A percentile compares a stretch with the other conserved stretches of the same genome.
phyloP scores from a whole-genome alignment of 2,329 filamentous ascomycete species.

The Grosmannia huntii region DNA sequence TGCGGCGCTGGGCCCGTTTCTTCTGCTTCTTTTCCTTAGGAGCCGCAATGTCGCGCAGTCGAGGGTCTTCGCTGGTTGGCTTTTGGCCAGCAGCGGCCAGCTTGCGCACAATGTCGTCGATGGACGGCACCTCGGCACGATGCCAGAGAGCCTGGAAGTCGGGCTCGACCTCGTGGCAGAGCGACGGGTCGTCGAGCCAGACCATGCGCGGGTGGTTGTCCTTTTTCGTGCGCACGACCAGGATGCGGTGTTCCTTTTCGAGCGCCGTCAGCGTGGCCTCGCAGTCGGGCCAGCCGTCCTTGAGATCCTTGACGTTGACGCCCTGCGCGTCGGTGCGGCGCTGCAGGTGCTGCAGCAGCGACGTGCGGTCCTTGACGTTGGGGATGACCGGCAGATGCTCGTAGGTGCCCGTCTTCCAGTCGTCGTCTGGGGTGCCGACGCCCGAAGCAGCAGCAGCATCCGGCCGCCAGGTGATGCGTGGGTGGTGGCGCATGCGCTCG shows the following conservation, averaged over 20 bases:
- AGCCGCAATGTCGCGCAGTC: slow-evolving; percentile 41
- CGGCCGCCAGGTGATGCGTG: slow-evolving; percentile 43
- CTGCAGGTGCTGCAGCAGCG: slow-evolving; percentile 72
- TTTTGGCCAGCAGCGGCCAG: slow-evolving; percentile 68
- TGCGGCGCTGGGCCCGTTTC: slow-evolving; percentile 51
- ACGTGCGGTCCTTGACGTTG: slow-evolving; percentile 63
- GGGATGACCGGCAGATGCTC: slow-evolving; percentile 69
- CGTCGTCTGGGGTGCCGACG: not conserved
- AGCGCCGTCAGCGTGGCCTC: slow-evolving; percentile 65
- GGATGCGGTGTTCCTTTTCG: slow-evolving; percentile 64
- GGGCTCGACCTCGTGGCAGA: slow-evolving; percentile 62
- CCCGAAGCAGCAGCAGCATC: slow-evolving; percentile 25
- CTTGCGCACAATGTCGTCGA: slow-evolving; percentile 65
- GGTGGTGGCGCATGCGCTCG: slow-evolving; percentile 53
- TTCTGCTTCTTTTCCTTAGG: slow-evolving; percentile 59
- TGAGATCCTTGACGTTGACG: slow-evolving; percentile 76
- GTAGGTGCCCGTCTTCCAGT: slow-evolving; percentile 58
- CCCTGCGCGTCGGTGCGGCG: slow-evolving; percentile 68
- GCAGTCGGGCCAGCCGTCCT: slow-evolving; percentile 89
- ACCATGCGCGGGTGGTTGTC: slow-evolving; percentile 76
- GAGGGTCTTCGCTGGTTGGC: slow-evolving; percentile 69
- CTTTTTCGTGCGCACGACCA: slow-evolving; percentile 86
- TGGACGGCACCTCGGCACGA: slow-evolving; percentile 61
- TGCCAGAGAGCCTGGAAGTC: slow-evolving; percentile 81
- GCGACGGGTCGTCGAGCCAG: slow-evolving; percentile 74